These are phyloP conservation scores for Vigna angularis DNA, from an alignment of 306 rosid genomes.

Conservation along the genomic window DNA sequence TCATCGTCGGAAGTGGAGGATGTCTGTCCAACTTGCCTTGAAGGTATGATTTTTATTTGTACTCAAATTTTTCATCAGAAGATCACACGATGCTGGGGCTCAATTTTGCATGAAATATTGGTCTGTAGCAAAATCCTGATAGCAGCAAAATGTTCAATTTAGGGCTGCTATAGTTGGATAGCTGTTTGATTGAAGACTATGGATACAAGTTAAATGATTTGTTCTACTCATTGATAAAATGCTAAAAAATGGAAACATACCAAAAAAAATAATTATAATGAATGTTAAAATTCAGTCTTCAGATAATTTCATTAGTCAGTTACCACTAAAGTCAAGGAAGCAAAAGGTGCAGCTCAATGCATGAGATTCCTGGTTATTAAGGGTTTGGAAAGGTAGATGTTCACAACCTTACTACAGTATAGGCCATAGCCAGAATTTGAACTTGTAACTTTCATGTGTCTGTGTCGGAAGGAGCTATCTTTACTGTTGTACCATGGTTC, in stretches of 20 bases:
- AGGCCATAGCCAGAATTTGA: background rate
- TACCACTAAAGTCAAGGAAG: background rate
- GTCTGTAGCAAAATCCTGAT: background rate
- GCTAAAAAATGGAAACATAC: background rate
- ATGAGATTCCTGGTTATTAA: background rate
- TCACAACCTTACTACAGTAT: background rate
- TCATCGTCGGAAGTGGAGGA: constrained; percentile 91
- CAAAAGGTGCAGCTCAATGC: background rate
- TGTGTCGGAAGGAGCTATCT: background rate
- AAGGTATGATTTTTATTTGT: constrained; percentile 56
- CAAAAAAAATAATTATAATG: background rate
- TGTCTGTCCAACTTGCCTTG: constrained; percentile 97
- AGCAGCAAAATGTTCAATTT: background rate
- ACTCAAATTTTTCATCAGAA: constrained; percentile 23
- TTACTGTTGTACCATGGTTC: background rate
- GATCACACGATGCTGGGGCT: background rate
- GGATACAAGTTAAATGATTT: background rate
- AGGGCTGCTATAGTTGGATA: background rate
- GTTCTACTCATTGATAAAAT: background rate
- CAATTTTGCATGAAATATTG: background rate
- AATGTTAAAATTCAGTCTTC: background rate
- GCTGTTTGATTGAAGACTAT: background rate
- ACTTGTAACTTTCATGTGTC: background rate
- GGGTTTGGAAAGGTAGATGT: constrained; percentile 1
- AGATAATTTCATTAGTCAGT: background rate